A percentile compares a stretch with the other conserved stretches of the same genome.
Evolutionary conservation across 2,329 filamentous ascomycete species (phyloP).

Genomic region (Curvularia spicifera): DNA sequence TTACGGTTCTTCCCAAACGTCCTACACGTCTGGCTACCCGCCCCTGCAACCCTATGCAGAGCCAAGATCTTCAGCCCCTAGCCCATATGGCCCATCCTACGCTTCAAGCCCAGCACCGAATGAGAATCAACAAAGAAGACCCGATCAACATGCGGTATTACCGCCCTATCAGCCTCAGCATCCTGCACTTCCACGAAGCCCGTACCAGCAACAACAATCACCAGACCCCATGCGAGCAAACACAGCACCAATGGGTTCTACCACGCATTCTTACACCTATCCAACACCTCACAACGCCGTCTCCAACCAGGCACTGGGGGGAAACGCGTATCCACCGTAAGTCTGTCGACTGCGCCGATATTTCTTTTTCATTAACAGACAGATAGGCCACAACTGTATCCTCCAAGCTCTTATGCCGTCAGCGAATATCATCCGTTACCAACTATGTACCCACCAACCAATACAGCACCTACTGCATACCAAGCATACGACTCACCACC

Average conservation of each 20-base stretch:
- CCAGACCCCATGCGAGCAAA: slow-evolving; percentile 39
- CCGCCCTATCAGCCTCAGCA: slow-evolving; percentile 42
- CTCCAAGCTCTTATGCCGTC: slow-evolving; percentile 43
- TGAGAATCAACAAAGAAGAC: slow-evolving; percentile 35
- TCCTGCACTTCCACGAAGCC: slow-evolving; percentile 38
- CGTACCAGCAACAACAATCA: slow-evolving; percentile 45
- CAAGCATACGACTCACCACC: slow-evolving; percentile 40
- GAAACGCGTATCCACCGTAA: slow-evolving; percentile 46
- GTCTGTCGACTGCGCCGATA: slow-evolving; percentile 12
- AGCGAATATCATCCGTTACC: slow-evolving; percentile 45
- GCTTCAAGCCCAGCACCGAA: slow-evolving; percentile 35
- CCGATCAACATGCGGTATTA: slow-evolving; percentile 36
- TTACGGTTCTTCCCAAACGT: slow-evolving; percentile 41
- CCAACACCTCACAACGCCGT: slow-evolving; percentile 40
- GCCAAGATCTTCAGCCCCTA: slow-evolving; percentile 34
- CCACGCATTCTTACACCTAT: slow-evolving; percentile 41
- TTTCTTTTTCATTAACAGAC: slow-evolving; percentile 15
- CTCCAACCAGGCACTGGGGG: slow-evolving; percentile 37
- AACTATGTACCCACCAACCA: slow-evolving; percentile 46
- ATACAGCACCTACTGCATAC: slow-evolving; percentile 42
- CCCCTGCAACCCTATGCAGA: slow-evolving; percentile 42
- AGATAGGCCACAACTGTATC: slow-evolving; percentile 42
- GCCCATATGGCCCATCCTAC: slow-evolving; percentile 39
- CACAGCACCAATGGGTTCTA: slow-evolving; percentile 36
- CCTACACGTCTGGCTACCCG: slow-evolving; percentile 44